Conservation (phyloP, 768 basidiomycete genomes). For the Phanerochaete sordida region DNA sequence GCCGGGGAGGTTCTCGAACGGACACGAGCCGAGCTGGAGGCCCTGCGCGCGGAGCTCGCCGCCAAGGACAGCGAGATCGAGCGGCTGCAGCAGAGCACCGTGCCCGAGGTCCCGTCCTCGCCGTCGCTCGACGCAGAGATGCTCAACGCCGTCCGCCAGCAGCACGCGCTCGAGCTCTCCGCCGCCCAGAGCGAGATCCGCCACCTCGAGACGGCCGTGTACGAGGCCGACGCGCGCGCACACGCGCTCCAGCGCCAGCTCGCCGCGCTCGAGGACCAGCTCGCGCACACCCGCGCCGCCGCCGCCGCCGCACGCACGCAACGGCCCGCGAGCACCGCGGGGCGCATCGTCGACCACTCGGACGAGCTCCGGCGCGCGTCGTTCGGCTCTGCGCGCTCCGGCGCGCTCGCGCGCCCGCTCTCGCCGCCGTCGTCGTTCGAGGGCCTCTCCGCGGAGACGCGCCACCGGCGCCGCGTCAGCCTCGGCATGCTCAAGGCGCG, state of each 20-base stretch:
- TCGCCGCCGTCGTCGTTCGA: slow-evolving; percentile 28
- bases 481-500: slow-evolving; percentile 88
- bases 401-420: slow-evolving; percentile 22
- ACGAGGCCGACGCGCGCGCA: slow-evolving; percentile 66
- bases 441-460: slow-evolving; percentile 63
- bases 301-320: slow-evolving; percentile 47
- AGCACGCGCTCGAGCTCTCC: slow-evolving; percentile 79
- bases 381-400: slow-evolving; percentile 25
- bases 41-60: slow-evolving; percentile 57
- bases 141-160: slow-evolving; percentile 64
- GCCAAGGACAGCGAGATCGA: slow-evolving; percentile 68
- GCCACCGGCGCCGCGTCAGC: slow-evolving; percentile 80
- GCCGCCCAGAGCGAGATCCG: slow-evolving; percentile 77
- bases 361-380: slow-evolving; percentile 37
- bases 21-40: slow-evolving; percentile 68
- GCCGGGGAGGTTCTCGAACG: slow-evolving; percentile 58
- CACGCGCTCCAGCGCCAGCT: slow-evolving; percentile 71
- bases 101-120: slow-evolving; percentile 33
- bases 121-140: slow-evolving; percentile 73
- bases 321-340: slow-evolving; percentile 25
- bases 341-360: slow-evolving; percentile 35
- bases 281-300: slow-evolving; percentile 43
- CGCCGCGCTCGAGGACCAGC: slow-evolving; percentile 60
- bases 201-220: slow-evolving; percentile 66
- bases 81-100: slow-evolving; percentile 45